Evolutionary conservation across 1,139 yeast species (phyloP), one percentile per base, ranked within the genome.

Genomic region (Diutina rugosa): DNA sequence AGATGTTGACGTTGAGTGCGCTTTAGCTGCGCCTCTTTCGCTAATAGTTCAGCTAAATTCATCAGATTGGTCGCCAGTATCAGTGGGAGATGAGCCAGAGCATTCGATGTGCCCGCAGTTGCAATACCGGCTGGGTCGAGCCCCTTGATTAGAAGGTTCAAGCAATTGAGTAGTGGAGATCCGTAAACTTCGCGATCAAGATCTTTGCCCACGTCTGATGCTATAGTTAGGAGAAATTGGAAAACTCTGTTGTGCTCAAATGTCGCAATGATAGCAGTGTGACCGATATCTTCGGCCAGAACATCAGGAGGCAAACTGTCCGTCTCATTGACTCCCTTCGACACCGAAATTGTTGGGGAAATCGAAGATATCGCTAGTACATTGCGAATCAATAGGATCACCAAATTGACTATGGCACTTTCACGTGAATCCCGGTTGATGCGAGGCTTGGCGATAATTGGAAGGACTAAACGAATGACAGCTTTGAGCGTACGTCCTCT

Each of bases 281-380:
- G 68, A 1, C 90, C 81, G 7, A 90, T 80, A 66, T 90, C 97
- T 58, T 87, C 91, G 44, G 67, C 62, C 4, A 77, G 68, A 4
- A 86, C 77, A 55, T 79, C 69, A 4, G 74, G 68, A 0, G 93
- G 93, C 63, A 85, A 65, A 60, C 78, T 79, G 7, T 66, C 41
- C n/a, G 41, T 10, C 2, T 35, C 41, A 35, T 12, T n/a, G 26
- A 18, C 46, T 8, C 29, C 29, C 16, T 30, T 21, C 10, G 44
- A 5, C 16, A 6, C 41, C 9, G 29, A 10, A 9, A 84, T 74
- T 3, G 83, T 74, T 6, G 75, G 63, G 41, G 77, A 79, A 1
- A 87, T 80, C 0, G 93, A 91, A 61, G 87, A 91, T 48, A 91
- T 90, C 54, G 82, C 80, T 9, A 88, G 71, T 16, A 93, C 64